Conservation (phyloP, 345 rosid genomes). For the Carallia brachiata region DNA sequence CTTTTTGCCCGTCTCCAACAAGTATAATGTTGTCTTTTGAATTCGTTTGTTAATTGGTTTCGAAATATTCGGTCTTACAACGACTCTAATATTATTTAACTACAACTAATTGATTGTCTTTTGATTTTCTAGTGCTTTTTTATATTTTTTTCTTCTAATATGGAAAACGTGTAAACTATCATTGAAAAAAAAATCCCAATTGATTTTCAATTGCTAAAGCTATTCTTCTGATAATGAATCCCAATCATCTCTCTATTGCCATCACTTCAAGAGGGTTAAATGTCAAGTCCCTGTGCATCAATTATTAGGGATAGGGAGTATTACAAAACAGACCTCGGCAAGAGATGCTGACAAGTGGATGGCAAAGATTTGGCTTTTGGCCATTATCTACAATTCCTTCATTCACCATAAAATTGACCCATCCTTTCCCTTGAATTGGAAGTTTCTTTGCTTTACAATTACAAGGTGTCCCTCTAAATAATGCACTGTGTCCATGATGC, state of each 20-base stretch:
- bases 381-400: slow-evolving; percentile 1
- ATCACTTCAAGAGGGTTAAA: no score
- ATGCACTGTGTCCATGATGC: slow-evolving; percentile 26
- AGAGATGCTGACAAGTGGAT: slow-evolving; percentile 25
- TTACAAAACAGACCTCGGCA: not conserved
- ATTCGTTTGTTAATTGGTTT: no score
- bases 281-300: no score
- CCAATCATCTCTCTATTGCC: no score
- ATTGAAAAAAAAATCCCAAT: no score
- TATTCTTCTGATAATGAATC: no score
- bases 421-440: slow-evolving; percentile 22
- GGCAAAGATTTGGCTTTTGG: slow-evolving; percentile 15
- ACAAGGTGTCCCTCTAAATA: slow-evolving; percentile 27
- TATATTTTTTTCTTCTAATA: not conserved
- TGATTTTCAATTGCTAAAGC: no score
- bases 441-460: slow-evolving; percentile 32
- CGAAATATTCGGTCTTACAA: no score
- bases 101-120: not conserved
- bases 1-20: no score
- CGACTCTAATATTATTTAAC: no score
- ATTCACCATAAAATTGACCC: slow-evolving; percentile 13
- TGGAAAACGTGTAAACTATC: no score
- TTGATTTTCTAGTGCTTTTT: not conserved
- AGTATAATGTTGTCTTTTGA: no score
- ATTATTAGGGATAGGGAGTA: not conserved